phyloP scores from a whole-genome alignment of 2,329 filamentous ascomycete genomes.

The Sordariomycetes sp. region DNA sequence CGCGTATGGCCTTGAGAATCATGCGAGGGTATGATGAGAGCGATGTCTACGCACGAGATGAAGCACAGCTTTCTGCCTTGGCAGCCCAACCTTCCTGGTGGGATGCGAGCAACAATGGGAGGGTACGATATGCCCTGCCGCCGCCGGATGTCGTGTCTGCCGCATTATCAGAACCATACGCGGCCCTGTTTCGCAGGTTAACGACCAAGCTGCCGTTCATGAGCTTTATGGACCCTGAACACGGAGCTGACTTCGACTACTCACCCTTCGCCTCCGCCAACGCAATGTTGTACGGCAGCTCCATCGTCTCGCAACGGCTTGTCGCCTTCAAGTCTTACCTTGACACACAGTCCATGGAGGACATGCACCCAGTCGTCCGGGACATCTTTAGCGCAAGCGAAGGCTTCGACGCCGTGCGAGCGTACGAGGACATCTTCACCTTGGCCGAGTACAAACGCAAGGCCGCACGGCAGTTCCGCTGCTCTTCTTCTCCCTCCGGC shows the following conservation, averaged over 20 bases:
- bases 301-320: constrained; percentile 43
- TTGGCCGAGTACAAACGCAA: constrained; percentile 23
- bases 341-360: constrained; percentile 15
- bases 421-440: constrained; percentile 36
- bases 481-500: constrained; percentile 23
- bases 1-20: constrained; percentile 34
- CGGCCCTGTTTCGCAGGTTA: background rate
- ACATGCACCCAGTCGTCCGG: constrained; percentile 30
- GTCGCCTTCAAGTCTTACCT: constrained; percentile 26
- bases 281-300: constrained; percentile 42
- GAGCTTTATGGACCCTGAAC: constrained; percentile 7
- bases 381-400: constrained; percentile 13
- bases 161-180: constrained; percentile 12
- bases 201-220: background rate
- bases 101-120: background rate
- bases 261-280: constrained; percentile 36
- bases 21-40: constrained; percentile 32
- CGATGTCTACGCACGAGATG: constrained; percentile 43
- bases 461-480: constrained; percentile 27
- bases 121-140: constrained; percentile 27
- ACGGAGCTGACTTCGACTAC: constrained; percentile 28
- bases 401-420: constrained; percentile 26
- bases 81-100: constrained; percentile 18
- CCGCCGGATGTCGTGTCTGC: constrained; percentile 24
- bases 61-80: constrained; percentile 16